Percentiles rank a stretch among this genome's conserved stretches.
Conservation (phyloP, 1,139 yeast genomes). For the Cylindricascospora bacillispora region DNA sequence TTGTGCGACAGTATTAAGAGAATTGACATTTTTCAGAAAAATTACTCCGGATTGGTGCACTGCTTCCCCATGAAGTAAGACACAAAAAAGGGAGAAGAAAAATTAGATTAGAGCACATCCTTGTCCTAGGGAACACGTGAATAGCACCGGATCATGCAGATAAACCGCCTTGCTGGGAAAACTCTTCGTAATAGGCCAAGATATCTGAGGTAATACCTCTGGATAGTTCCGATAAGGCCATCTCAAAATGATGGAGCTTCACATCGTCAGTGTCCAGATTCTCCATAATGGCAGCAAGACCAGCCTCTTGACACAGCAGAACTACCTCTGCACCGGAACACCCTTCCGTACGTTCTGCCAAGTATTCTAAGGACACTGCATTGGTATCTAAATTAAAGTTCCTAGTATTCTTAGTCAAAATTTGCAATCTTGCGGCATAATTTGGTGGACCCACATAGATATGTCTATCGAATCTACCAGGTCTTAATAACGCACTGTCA, state of each 20-base stretch:
- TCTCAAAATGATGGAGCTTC: slow-evolving; percentile 50
- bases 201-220: slow-evolving; percentile 74
- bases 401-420: slow-evolving; percentile 51
- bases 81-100: too few species aligned
- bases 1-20: too few species aligned
- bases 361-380: slow-evolving; percentile 35
- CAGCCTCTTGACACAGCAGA: slow-evolving; percentile 86
- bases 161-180: slow-evolving; percentile 33
- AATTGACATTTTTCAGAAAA: too few species aligned
- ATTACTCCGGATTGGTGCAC: too few species aligned
- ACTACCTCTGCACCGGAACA: slow-evolving; percentile 97
- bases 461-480: slow-evolving; percentile 88
- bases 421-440: slow-evolving; percentile 60
- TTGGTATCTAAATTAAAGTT: slow-evolving; percentile 36
- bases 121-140: too few species aligned
- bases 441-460: slow-evolving; percentile 91
- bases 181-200: slow-evolving; percentile 61
- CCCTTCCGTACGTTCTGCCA: slow-evolving; percentile 65
- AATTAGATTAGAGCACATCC: too few species aligned
- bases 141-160: too few species aligned
- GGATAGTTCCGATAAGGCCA: slow-evolving; percentile 54
- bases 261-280: slow-evolving; percentile 44
- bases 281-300: slow-evolving; percentile 82
- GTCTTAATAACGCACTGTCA: slow-evolving; percentile 82
- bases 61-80: too few species aligned